Percentiles rank a stretch among this genome's conserved stretches.
Conservation (phyloP, 306 rosid genomes). For the Ceratonia siliqua region DNA sequence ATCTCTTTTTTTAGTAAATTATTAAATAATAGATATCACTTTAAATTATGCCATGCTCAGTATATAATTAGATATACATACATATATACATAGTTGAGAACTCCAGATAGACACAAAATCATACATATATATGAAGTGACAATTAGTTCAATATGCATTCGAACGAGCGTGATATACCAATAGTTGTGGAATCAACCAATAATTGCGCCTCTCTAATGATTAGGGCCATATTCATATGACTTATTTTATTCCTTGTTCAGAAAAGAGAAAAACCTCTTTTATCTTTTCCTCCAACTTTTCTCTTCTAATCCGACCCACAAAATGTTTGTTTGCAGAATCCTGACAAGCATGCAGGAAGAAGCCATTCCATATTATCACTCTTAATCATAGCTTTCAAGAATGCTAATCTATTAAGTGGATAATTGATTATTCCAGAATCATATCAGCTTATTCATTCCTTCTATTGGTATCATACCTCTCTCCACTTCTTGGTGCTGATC, state of each 20-base stretch:
- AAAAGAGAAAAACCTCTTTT: constrained; percentile 13
- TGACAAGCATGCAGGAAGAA: constrained; percentile 13
- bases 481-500: neutral
- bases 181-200: constrained; percentile 41
- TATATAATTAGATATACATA: no score
- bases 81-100: no score
- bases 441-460: constrained; percentile 1
- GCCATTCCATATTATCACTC: neutral
- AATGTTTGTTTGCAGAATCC: constrained; percentile 22
- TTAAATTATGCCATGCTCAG: no score
- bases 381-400: constrained; percentile 3
- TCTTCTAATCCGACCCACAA: constrained; percentile 24
- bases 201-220: constrained; percentile 53
- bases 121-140: constrained; percentile 1
- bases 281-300: neutral
- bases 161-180: constrained; percentile 25
- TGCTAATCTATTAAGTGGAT: neutral
- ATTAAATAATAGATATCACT: no score
- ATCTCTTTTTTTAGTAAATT: no score
- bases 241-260: constrained; percentile 16
- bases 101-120: neutral
- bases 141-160: constrained; percentile 20
- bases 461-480: neutral
- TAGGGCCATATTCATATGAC: constrained; percentile 33
- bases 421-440: constrained; percentile 10